Conservation (phyloP, 1,139 yeast genomes). For the Debaryomyces fabryi region DNA sequence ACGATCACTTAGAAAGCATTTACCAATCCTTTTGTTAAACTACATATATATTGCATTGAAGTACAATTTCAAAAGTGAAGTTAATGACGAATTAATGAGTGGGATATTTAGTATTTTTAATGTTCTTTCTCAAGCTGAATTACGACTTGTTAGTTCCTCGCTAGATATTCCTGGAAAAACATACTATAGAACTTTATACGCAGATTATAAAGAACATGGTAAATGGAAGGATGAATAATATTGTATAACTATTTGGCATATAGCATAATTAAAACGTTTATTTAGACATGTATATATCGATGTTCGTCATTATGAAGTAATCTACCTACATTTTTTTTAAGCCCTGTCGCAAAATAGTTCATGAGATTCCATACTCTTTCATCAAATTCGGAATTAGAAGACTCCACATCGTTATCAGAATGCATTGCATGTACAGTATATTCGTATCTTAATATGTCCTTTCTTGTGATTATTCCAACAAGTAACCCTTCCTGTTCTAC, state of each 20-base stretch:
- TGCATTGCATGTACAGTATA: constrained; percentile 33
- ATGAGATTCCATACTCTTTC: constrained; percentile 42
- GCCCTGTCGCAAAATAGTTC: constrained; percentile 24
- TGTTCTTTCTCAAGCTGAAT: constrained; percentile 66
- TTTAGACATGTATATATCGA: constrained; percentile 17
- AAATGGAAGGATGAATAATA: constrained; percentile 74
- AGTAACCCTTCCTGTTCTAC: constrained; percentile 57
- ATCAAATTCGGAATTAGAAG: constrained; percentile 30
- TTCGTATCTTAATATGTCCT: constrained; percentile 65
- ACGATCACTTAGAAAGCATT: constrained; percentile 60
- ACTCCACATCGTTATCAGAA: constrained; percentile 15
- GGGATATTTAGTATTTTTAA: constrained; percentile 71
- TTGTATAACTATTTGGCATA: background rate
- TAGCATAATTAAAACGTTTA: constrained; percentile 1
- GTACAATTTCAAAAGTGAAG: constrained; percentile 47
- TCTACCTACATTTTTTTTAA: constrained; percentile 31
- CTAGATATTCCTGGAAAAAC: constrained; percentile 73
- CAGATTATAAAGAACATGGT: constrained; percentile 75
- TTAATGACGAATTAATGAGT: constrained; percentile 53
- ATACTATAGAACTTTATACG: constrained; percentile 66
- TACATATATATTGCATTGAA: constrained; percentile 55
- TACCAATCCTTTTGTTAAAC: constrained; percentile 63
- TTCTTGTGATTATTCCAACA: constrained; percentile 65
- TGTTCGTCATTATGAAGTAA: constrained; percentile 35
- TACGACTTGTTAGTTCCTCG: constrained; percentile 65